phyloP scores from a whole-genome alignment of 2,329 filamentous ascomycete genomes.

The Alternaria alternata region DNA sequence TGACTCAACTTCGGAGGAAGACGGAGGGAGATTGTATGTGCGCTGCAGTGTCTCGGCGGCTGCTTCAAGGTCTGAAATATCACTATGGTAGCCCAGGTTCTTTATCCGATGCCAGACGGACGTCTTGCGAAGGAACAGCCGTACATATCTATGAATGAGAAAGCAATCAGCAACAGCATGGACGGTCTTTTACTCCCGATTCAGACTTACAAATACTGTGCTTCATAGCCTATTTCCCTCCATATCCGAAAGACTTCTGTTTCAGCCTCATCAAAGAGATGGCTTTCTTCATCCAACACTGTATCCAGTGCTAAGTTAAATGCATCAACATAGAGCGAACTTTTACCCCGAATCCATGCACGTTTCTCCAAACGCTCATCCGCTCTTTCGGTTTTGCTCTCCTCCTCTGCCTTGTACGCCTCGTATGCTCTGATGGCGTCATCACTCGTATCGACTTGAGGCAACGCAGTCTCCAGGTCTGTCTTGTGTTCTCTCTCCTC shows the following conservation, averaged over 20 bases:
- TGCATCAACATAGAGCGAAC: conserved; percentile 95
- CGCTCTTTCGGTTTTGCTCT: conserved; percentile 48
- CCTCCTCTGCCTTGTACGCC: conserved; percentile 66
- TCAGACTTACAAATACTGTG: conserved; percentile 80
- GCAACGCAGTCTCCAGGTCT: conserved; percentile 75
- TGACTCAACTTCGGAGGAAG: conserved; percentile 45
- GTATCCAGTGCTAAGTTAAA: conserved; percentile 93
- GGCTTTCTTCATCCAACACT: conserved; percentile 85
- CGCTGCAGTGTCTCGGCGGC: conserved; percentile 73
- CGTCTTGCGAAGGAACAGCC: conserved; percentile 90
- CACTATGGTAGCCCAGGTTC: conserved; percentile 79
- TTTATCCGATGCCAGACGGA: conserved; percentile 87
- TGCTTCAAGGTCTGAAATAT: conserved; percentile 76
- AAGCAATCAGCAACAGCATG: not conserved
- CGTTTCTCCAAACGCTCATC: conserved; percentile 64
- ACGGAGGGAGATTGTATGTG: conserved; percentile 62
- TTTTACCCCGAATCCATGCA: conserved; percentile 77
- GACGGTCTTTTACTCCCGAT: not conserved
- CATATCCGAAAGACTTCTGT: conserved; percentile 78
- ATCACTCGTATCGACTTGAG: conserved; percentile 69
- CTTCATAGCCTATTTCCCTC: conserved; percentile 77
- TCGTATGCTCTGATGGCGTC: conserved; percentile 84
- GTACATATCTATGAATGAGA: conserved; percentile 73
- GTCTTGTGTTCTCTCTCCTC: conserved; percentile 58
- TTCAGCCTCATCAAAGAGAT: conserved; percentile 86